A percentile compares a stretch with the other conserved stretches of the same genome.
Evolutionary conservation across 2,329 filamentous ascomycete species (phyloP).

Genomic region (Exophiala mesophila): DNA sequence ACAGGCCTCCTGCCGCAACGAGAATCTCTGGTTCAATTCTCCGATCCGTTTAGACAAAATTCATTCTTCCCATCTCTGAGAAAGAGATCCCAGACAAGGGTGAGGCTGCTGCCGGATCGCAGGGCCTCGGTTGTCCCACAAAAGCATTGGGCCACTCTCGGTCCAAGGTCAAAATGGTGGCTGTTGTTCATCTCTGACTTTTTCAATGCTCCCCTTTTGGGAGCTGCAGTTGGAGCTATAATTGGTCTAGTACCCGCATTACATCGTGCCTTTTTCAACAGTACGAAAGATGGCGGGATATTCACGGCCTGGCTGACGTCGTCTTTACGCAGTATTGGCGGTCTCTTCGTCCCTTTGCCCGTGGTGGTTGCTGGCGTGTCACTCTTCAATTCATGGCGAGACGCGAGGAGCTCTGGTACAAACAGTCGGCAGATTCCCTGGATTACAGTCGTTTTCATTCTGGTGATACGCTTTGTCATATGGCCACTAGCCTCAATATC

Average conservation of each 20-base stretch:
- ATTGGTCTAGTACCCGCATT: conserved; percentile 57
- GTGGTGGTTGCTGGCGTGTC: conserved; percentile 65
- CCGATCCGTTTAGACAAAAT: conserved; percentile 40
- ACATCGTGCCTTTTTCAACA: conserved; percentile 58
- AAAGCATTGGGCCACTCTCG: conserved; percentile 33
- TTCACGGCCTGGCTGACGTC: conserved; percentile 63
- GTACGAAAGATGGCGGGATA: conserved; percentile 55
- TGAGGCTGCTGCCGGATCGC: conserved; percentile 12
- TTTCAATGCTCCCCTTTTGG: conserved; percentile 58
- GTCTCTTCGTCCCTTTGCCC: conserved; percentile 60
- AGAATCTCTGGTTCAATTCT: conserved; percentile 14
- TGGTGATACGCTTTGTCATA: conserved; percentile 54
- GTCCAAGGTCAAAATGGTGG: conserved; percentile 35
- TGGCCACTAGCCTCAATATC: conserved; percentile 57
- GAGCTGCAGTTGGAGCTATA: conserved; percentile 54
- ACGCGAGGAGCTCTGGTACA: conserved; percentile 41
- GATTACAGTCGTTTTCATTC: conserved; percentile 47
- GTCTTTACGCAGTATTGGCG: conserved; percentile 57
- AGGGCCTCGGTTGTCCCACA: conserved; percentile 15
- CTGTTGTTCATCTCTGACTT: conserved; percentile 45
- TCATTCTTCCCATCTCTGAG: conserved; percentile 45
- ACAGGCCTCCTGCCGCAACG: conserved; percentile 11
- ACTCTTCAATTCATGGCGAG: conserved; percentile 50
- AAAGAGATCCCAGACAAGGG: conserved; percentile 3
- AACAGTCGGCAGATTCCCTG: conserved; percentile 46